Base-by-base conservation (phyloP, 805 yeast genomes). In the Starmerella ratchasimensis region DNA sequence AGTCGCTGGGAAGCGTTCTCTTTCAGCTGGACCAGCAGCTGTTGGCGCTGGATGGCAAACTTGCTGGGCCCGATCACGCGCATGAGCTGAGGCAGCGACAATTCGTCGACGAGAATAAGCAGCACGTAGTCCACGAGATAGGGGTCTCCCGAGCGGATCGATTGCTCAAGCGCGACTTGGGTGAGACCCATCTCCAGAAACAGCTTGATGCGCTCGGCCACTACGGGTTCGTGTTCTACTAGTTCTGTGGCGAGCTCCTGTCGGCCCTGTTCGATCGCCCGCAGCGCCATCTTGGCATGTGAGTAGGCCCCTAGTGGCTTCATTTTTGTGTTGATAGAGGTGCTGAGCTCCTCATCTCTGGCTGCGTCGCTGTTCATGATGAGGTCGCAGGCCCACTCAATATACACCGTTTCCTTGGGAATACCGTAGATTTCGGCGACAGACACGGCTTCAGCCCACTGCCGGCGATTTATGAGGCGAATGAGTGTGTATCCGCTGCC, bases 221-320 rank as follows among this genome's bases (percentile, higher is more conserved):
- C 67, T 11, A 61, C 50, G 1, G 80, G 76, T 52, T 90, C 97
- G 41, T 74, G 57, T 34, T 74, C 68, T 10, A 80, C 64, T n/a
- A 90, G 56, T 31, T 68, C 61, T 37, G 76, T 71, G 26, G 94
- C 77, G 17, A 90, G 58, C 18, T 66, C 63, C 9, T 68, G 55
- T 20, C 97, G 64, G 1, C 97, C 97, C 56, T 88, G 96, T 49
- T 77, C 76, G 49, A 68, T 71, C 1, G 94, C 90, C 14, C 71
- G 65, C 7, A 64, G 61, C 0, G 82, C 74, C 20, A 83, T 70
- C 20, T 65, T 62, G 5, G 71, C 69, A 42, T 72, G 75, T 0
- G 84, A 65, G 15, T 76, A 67, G 3, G 67, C 64, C 8, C 58
- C 52, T 10, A 59, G 52, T 2, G 53, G 45, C 9, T 48, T 49